phyloP scores from a whole-genome alignment of 169 alveolate genomes.

The Plasmodium chabaudi region DNA sequence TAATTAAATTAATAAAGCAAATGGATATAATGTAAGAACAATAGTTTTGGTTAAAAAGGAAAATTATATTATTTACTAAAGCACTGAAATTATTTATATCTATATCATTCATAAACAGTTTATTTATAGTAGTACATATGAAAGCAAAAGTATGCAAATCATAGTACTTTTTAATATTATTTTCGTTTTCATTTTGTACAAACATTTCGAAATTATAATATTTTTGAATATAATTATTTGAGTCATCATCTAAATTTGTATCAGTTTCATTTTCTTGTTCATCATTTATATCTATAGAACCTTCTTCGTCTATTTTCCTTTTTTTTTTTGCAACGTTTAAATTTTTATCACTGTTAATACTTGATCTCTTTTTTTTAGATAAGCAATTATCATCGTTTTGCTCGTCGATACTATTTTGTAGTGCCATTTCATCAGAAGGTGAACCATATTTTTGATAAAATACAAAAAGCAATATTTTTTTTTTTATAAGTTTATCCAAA shows the following conservation, averaged over 20 bases:
- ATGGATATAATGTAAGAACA: constrained; percentile 47
- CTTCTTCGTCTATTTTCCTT: background rate
- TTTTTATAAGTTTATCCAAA: constrained; percentile 38
- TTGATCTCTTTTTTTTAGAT: background rate
- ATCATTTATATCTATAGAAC: background rate
- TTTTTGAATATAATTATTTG: background rate
- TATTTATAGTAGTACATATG: constrained; percentile 40
- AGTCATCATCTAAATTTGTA: background rate
- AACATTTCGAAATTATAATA: background rate
- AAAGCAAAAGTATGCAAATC: constrained; percentile 58
- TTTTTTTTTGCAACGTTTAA: background rate
- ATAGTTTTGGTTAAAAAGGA: constrained; percentile 51
- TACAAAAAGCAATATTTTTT: constrained; percentile 30
- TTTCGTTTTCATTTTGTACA: background rate
- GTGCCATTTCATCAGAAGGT: background rate
- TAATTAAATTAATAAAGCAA: constrained; percentile 39
- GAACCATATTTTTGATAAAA: background rate
- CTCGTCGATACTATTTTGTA: background rate
- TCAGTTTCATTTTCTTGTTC: background rate
- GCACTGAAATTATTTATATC: constrained; percentile 21
- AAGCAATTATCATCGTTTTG: background rate
- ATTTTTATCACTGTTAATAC: background rate
- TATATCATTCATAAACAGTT: constrained; percentile 39
- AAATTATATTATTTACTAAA: constrained; percentile 41
- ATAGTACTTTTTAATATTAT: constrained; percentile 7